These are phyloP conservation scores for Verticillium longisporum DNA, from an alignment of 2,329 filamentous ascomycete species.

Conservation along the genomic window DNA sequence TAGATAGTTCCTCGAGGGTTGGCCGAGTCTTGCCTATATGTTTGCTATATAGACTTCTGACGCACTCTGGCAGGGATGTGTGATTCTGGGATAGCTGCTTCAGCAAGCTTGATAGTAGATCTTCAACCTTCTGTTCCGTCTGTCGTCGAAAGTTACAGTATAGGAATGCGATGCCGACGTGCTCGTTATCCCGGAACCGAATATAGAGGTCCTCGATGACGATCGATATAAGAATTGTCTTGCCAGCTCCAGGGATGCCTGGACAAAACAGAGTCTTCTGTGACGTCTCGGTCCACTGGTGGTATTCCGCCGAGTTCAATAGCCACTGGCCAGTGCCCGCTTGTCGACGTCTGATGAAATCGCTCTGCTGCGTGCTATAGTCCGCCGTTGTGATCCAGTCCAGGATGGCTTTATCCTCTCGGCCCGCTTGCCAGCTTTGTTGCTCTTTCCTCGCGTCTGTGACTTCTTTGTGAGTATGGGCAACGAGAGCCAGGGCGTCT, in stretches of 20 bases:
- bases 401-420: constrained; percentile 14
- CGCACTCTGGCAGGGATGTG: constrained; percentile 14
- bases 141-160: constrained; percentile 36
- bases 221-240: constrained; percentile 36
- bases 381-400: constrained; percentile 31
- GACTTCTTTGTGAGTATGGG: constrained; percentile 8
- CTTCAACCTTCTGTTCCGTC: constrained; percentile 24
- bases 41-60: constrained; percentile 20
- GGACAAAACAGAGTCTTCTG: constrained; percentile 33
- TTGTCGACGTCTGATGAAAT: too few relatives aligned
- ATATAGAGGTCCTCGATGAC: constrained; percentile 31
- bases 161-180: constrained; percentile 33
- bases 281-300: constrained; percentile 18
- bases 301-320: constrained; percentile 27
- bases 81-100: constrained; percentile 26
- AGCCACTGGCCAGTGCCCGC: constrained; percentile 41
- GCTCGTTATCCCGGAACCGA: constrained; percentile 12
- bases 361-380: too few relatives aligned
- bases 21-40: constrained; percentile 3
- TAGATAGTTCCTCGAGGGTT: background rate
- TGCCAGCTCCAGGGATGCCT: constrained; percentile 40
- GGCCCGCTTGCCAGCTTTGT: background rate
- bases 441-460: constrained; percentile 7
- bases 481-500: constrained; percentile 6
- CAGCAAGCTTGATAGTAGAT: constrained; percentile 25